phyloP scores from a whole-genome alignment of 2,329 filamentous ascomycete genomes.

The Sclerotinia subarctica region DNA sequence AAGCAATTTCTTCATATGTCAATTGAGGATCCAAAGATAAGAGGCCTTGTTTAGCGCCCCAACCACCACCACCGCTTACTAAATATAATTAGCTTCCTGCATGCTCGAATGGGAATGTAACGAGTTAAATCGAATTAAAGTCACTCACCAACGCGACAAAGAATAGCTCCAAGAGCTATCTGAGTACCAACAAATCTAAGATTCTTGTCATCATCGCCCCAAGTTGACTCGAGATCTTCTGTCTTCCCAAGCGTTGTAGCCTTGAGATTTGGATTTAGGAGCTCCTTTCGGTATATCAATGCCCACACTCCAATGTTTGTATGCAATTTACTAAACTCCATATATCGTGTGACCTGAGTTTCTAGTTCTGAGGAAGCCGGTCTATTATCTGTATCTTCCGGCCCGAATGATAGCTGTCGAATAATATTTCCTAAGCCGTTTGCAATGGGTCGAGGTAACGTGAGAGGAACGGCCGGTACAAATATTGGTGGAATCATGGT shows the following conservation, averaged over 20 bases:
- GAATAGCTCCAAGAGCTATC: conserved; percentile 28
- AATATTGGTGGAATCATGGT: conserved; percentile 17
- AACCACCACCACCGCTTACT: conserved; percentile 80
- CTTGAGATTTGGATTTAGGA: conserved; percentile 5
- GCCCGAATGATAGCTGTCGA: conserved; percentile 53
- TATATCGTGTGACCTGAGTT: conserved; percentile 56
- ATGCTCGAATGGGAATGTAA: conserved; percentile 20
- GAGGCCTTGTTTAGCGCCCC: conserved; percentile 76
- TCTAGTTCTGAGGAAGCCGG: conserved; percentile 74
- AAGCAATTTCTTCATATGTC: conserved; percentile 48
- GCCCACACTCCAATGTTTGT: conserved; percentile 67
- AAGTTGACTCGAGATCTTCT: neutral
- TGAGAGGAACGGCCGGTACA: conserved; percentile 59
- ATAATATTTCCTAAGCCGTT: conserved; percentile 77
- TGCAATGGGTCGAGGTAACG: conserved; percentile 57
- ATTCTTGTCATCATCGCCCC: conserved; percentile 9
- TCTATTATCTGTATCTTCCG: conserved; percentile 40
- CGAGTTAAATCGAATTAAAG: neutral
- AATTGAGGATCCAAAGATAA: conserved; percentile 73
- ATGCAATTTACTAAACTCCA: conserved; percentile 40
- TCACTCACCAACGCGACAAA: conserved; percentile 37
- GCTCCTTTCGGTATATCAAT: conserved; percentile 54
- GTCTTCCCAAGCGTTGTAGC: neutral
- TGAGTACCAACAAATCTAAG: conserved; percentile 28
- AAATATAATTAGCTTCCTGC: conserved; percentile 25